Conservation (phyloP, 495 filamentous ascomycete species). For the Penicillium subrubescens region DNA sequence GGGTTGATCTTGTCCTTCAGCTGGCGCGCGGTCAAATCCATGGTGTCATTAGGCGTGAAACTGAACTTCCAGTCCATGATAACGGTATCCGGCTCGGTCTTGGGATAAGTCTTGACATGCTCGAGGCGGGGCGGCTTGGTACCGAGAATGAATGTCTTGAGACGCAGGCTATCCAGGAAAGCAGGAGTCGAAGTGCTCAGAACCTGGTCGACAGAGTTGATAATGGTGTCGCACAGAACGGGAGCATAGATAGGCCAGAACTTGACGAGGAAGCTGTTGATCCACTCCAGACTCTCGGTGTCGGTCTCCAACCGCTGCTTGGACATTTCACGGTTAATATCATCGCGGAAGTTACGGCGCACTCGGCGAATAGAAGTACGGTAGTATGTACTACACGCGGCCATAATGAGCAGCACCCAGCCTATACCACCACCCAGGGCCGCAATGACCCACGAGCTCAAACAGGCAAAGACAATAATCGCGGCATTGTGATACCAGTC, state of each 20-base stretch:
- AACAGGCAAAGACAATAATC: conserved; percentile 88
- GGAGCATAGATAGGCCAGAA: conserved; percentile 99
- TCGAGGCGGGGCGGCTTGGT: conserved; percentile 95
- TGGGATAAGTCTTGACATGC: conserved; percentile 97
- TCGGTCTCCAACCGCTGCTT: conserved; percentile 90
- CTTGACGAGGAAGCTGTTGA: conserved; percentile 97
- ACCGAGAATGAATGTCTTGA: conserved; percentile 89
- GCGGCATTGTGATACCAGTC: conserved; percentile 98
- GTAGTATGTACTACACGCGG: conserved; percentile 90
- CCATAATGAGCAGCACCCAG: conserved; percentile 94
- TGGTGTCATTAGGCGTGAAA: conserved; percentile 92
- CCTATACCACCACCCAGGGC: conserved; percentile 86
- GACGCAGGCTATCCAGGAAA: conserved; percentile 88
- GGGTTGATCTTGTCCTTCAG: conserved; percentile 94
- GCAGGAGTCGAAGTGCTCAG: conserved; percentile 86
- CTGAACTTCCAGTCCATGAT: conserved; percentile 99
- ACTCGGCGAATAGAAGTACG: conserved; percentile 92
- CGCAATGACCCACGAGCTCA: conserved; percentile 87
- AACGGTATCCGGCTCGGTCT: conserved; percentile 90
- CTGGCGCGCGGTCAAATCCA: conserved; percentile 88
- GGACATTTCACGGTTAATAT: conserved; percentile 88
- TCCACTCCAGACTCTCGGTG: conserved; percentile 94
- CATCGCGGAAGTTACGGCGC: conserved; percentile 93
- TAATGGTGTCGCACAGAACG: conserved; percentile 86
- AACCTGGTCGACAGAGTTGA: conserved; percentile 92